Conservation (phyloP, 495 filamentous ascomycete species). For the Aspergillus leporis region DNA sequence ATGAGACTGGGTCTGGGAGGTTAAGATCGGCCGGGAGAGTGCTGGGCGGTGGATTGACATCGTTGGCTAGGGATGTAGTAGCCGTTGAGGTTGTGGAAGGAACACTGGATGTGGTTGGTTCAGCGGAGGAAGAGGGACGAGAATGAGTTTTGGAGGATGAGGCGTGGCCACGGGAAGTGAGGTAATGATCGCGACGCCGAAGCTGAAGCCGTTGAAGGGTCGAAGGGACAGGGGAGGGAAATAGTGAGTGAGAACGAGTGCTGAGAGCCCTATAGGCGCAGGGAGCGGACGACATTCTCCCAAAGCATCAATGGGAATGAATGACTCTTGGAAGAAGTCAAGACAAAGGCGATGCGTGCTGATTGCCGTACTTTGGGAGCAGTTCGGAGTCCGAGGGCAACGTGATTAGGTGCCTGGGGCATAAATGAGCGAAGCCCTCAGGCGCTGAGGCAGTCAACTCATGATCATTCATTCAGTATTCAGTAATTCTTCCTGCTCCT, state of each 20-base stretch:
- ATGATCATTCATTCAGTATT: not conserved
- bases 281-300: slow-evolving; percentile 8
- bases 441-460: not conserved
- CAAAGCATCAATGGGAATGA: not conserved
- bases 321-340: not conserved
- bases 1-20: slow-evolving; percentile 24
- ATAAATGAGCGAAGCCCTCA: not conserved
- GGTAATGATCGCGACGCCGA: slow-evolving; percentile 1
- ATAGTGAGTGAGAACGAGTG: slow-evolving; percentile 4
- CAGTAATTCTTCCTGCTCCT: too few species aligned
- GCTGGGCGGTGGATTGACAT: slow-evolving; percentile 42
- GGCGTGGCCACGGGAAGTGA: slow-evolving; percentile 3
- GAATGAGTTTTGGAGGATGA: slow-evolving; percentile 23
- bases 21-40: slow-evolving; percentile 38
- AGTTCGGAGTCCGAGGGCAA: not conserved
- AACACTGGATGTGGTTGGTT: slow-evolving; percentile 15
- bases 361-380: not conserved
- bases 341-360: not conserved
- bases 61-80: slow-evolving; percentile 17
- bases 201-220: not conserved
- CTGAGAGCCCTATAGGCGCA: slow-evolving; percentile 6
- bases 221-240: slow-evolving; percentile 1
- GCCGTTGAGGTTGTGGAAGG: slow-evolving; percentile 19
- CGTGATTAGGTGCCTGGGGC: not conserved
- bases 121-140: slow-evolving; percentile 23